Base-by-base conservation (phyloP, 129 eudicot genomes). In the Artemisia tridentata region DNA sequence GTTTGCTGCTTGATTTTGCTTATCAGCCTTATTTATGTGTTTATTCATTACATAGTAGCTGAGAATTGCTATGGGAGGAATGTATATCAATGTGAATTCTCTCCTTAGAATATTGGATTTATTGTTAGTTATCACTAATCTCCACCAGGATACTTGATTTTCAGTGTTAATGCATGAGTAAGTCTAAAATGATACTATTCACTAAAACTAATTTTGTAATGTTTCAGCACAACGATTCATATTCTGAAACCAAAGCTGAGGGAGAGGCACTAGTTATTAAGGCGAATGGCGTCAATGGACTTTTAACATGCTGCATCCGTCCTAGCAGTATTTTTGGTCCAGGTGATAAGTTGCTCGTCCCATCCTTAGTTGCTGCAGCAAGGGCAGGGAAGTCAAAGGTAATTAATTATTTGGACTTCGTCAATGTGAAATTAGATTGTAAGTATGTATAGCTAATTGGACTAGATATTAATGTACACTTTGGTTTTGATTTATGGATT, bases 251-350 rank as follows among this genome's bases (percentile, higher is more conserved):
- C 59, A 92, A 92, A 89, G 92, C 96, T 57, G 90, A 89, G 65
- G 98, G 96, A 76, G 98, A 92, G 79, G 92, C 90, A 55, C 82
- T 92, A 27, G 92, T 92, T 71, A 73, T 92, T 67, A 86, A 87
- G 85, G 79, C 96, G 46, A 92, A 89, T 81, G 96, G 98, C 60
- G 41, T 76, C 46, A 81, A 89, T 67, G 98, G 98, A 31, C 98
- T 92, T 80, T 85, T 86, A 63, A 92, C 98, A 25, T 92, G 98
- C 79, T 84, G 95, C 84, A 83, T 92, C 23, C 88, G 98, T 60
- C 98, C 98, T 60, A 89, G 98, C 78, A 83, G 96, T 69, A 86
- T 92, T 76, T 92, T 92, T 82, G 96, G 98, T 54, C 98, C 98
- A 76, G 96, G 98, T 81, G 98, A 92, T 84, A 89, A 81, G 82